Percentiles rank a stretch among this genome's conserved stretches.
Evolutionary conservation across 768 basidiomycete species (phyloP).

Genomic region (Amanita inopinata): DNA sequence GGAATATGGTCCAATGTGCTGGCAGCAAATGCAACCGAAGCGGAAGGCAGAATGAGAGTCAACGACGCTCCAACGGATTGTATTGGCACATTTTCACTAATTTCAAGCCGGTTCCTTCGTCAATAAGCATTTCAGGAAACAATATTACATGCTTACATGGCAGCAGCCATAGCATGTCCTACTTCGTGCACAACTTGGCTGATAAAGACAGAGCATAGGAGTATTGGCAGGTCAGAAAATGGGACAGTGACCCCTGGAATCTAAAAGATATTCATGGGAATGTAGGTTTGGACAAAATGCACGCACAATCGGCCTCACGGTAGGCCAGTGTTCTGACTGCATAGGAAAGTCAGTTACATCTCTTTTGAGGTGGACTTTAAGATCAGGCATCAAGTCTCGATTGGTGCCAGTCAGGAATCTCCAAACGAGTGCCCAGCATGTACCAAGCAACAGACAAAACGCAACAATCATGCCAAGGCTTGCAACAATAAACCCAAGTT

Average conservation of each 20-base stretch:
- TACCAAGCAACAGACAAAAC: conserved; percentile 29
- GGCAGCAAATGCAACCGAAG: conserved; percentile 57
- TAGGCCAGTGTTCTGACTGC: conserved; percentile 2
- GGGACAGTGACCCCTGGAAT: conserved; percentile 81
- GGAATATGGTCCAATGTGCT: conserved; percentile 28
- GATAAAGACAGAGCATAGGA: conserved; percentile 50
- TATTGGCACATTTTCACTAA: conserved; percentile 58
- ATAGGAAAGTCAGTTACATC: background rate
- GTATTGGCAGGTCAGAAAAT: conserved; percentile 54
- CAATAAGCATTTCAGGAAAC: background rate
- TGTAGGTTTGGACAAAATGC: background rate
- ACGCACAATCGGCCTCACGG: conserved; percentile 26
- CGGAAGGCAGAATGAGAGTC: conserved; percentile 57
- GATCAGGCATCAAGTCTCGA: background rate
- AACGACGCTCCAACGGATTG: conserved; percentile 52
- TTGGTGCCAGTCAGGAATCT: conserved; percentile 2
- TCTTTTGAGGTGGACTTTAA: background rate
- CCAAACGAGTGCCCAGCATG: conserved; percentile 16
- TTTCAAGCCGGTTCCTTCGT: conserved; percentile 1
- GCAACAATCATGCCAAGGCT: conserved; percentile 38
- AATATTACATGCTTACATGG: conserved; percentile 40
- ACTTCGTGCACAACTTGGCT: conserved; percentile 72
- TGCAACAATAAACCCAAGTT: conserved; percentile 35
- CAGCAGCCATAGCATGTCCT: conserved; percentile 71
- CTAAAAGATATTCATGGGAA: conserved; percentile 27